Base-by-base conservation (phyloP, 129 eudicot species). In the Deinandra increscens region DNA sequence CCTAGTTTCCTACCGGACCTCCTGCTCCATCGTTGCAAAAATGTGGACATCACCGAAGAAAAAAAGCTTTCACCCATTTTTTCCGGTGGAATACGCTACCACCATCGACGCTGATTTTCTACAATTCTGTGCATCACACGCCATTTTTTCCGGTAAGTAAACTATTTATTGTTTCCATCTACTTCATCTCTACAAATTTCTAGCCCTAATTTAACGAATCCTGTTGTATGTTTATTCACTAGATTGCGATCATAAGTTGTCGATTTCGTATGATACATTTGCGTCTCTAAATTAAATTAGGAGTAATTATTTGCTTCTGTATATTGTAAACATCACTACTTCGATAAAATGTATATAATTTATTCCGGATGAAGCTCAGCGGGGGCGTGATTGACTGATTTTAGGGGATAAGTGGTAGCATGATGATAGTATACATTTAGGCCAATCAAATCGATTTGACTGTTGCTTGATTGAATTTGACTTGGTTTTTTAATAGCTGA, bases 41-140 rank as follows among this genome's bases (percentile, higher is more conserved):
- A n/a, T n/a, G n/a, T n/a, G n/a, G n/a, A n/a, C n/a, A n/a, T n/a
- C n/a, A n/a, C n/a, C n/a, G n/a, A n/a, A n/a, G n/a, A n/a, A n/a
- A n/a, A n/a, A n/a, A n/a, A n/a, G n/a, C n/a, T n/a, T n/a, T n/a
- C n/a, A n/a, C n/a, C n/a, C n/a, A n/a, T n/a, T n/a, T n/a, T n/a
- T n/a, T n/a, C n/a, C 73, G 82, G 69, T 20, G 7, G 81, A 83
- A 0, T 78, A 81, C 50, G 86, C 83, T 2, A n/a, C n/a, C n/a
- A 49, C 82, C 3, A 78, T 91, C 34, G 94, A 88, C 72, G 79
- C 82, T 75, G 68, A 49, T 26, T 88, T 91, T 55, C 84, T 54
- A 13, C 76, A 78, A 1, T 88, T 91, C 51, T 91, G 91, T 81
- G 91, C 93, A 6, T 85, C 93, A 64, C 83, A 81, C 56, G 81